These are phyloP conservation scores for Samsoniella hepiali DNA, from an alignment of 2,329 filamentous ascomycete genomes.

Conservation along the genomic window DNA sequence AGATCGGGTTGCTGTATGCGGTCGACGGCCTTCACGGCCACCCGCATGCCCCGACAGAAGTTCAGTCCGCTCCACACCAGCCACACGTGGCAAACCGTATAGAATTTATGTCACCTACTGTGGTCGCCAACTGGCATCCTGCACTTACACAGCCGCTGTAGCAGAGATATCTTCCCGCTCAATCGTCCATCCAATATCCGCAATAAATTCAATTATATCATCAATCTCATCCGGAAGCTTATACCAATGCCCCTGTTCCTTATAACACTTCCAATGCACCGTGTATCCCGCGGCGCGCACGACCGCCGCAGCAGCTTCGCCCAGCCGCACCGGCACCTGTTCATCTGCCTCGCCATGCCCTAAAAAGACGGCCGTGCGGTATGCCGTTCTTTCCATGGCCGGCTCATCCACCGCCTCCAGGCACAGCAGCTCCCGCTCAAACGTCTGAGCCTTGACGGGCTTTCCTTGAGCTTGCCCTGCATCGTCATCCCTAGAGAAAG, in stretches of 20 bases:
- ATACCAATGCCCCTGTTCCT: conserved; percentile 45
- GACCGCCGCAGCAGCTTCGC: conserved; percentile 15
- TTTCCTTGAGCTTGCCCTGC: conserved; percentile 10
- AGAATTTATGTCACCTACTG: no score
- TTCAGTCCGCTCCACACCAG: no score
- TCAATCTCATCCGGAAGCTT: conserved; percentile 44
- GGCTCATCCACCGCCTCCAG: not conserved
- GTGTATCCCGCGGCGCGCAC: conserved; percentile 33
- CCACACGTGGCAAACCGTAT: no score
- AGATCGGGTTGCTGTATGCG: no score
- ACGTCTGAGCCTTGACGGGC: conserved; percentile 27
- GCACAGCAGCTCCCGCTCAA: conserved; percentile 18
- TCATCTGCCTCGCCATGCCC: not conserved
- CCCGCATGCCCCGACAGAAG: no score
- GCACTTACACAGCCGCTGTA: not conserved
- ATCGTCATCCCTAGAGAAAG: conserved; percentile 24
- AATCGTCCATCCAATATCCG: not conserved
- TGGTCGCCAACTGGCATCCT: not conserved
- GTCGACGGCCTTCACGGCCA: no score
- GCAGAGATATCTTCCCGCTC: no score
- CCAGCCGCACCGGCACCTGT: not conserved
- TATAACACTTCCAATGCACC: conserved; percentile 40
- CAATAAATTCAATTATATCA: conserved; percentile 38
- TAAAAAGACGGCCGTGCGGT: not conserved
- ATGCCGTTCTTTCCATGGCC: not conserved